Base-by-base conservation (phyloP, 768 basidiomycete genomes). In the Xerocomus brunneocitrinus region DNA sequence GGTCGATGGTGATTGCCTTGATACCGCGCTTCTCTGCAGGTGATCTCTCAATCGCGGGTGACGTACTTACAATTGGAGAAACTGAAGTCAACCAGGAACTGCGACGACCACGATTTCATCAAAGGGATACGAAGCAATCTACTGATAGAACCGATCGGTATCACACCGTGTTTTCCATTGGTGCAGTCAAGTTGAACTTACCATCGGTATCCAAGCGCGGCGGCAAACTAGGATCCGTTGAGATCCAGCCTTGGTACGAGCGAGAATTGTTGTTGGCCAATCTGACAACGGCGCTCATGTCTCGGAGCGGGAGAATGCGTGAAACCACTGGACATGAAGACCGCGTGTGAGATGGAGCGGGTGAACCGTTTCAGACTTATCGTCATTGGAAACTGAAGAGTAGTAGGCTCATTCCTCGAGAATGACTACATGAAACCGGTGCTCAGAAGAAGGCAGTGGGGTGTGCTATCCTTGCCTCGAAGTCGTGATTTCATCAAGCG, bases 181-280 rank as follows among this genome's bases (percentile, higher is more conserved):
- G 91, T 91, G 61, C 86, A 76, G 94, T 95, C 31, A 97, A 67
- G 64, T 87, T 90, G 36, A 94, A 76, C 72, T 98, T 93, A 9
- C 94, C 93, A 57, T 95, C 89, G 0, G 92, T 95, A 92, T 1
- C 94, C 92, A 3, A 98, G 83, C 74, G 95, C 95, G 54, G 91
- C 88, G 0, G 90, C 90, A 16, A 86, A 78, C 73, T 82, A 51
- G 31, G 38, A 38, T 38, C n/a, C 12, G 19, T 22, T 13, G 39
- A 12, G 22, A 40, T 24, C 22, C 19, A 19, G 19, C 19, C 19
- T 19, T 19, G 19, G 57, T 61, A 85, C 85, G 48, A 91, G 89
- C 93, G n/a, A 95, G 74, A 51, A 95, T 88, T 12, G 70, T 81
- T 8, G 89, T 88, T 8, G 87, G 88, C 77, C 78, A 93, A 66